Conservation (phyloP, 148 eudicot species). For the Simmondsia chinensis region DNA sequence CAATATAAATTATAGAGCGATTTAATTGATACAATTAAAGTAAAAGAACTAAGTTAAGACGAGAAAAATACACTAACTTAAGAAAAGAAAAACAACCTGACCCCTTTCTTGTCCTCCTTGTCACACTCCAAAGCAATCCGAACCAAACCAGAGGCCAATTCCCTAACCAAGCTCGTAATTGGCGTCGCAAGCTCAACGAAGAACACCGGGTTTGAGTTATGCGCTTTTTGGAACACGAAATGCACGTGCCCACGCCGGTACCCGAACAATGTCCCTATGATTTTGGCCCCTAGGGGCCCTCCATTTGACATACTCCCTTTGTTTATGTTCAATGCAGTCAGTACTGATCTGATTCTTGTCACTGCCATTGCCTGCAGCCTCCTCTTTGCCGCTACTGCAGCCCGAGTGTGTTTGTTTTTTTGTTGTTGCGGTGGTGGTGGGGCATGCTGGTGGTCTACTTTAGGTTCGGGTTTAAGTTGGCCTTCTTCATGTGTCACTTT, state of each 20-base stretch:
- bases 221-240: constrained; percentile 49
- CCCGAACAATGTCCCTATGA: constrained; percentile 59
- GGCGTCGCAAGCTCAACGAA: constrained; percentile 59
- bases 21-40: no score
- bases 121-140: constrained; percentile 62
- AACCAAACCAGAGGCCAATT: constrained; percentile 67
- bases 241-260: constrained; percentile 54
- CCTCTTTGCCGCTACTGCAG: constrained; percentile 12
- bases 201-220: constrained; percentile 42
- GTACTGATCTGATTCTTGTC: constrained; percentile 22
- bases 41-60: no score
- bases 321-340: constrained; percentile 19
- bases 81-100: no score
- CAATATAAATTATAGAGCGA: no score
- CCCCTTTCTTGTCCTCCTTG: constrained; percentile 11
- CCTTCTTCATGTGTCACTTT: no score
- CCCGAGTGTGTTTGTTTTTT: no score
- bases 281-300: constrained; percentile 21
- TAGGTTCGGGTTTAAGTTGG: no score
- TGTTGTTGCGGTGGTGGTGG: no score
- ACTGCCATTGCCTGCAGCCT: constrained; percentile 28
- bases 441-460: no score
- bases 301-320: constrained; percentile 10
- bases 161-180: constrained; percentile 38
- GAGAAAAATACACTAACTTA: no score